Evolutionary conservation across 805 yeast species (phyloP), one percentile per base, ranked within the genome.

Genomic region (Cyberlindnera saturnus): DNA sequence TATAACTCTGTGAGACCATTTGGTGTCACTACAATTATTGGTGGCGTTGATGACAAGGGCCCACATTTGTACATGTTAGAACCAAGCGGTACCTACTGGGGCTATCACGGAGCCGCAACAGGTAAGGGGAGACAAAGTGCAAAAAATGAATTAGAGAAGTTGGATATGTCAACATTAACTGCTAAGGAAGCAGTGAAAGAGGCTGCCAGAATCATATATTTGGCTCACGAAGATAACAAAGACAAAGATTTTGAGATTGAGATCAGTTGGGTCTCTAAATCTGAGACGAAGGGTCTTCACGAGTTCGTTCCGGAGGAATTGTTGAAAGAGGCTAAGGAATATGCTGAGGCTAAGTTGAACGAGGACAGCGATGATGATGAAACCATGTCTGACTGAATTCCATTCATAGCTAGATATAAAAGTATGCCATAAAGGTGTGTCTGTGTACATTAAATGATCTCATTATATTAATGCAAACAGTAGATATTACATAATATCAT

Each of bases 111-210:
- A 48, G 95, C 96, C 33, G 99, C 99, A 15, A 80, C 97, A 4
- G 99, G 99, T 50, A 93, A 91, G 64, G 99, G 99, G 38, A 81
- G 98, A 65, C 99, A 93, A 66, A 79, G 87, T n/a, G 99, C 99
- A 39, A 91, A 91, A 67, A 85, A 91, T 26, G 99, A 93, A 67
- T 75, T 93, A 54, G 99, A 93, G 66, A 93, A 93, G 65, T 71
- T 93, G 45, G 62, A 87, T 52, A 70, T 81, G 48, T 81, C 80
- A 42, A 77, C 74, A 50, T 67, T 95, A 52, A 69, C 81, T 8
- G 86, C 82, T 4, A 76, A 67, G 53, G 95, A 90, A 17, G 99
- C 96, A 5, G 84, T 93, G 32, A 89, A 86, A 56, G 85, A 86
- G 60, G 98, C 97, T 29, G 98, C 98, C 5, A 84, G 83, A 64